Percentiles rank a stretch among this genome's conserved stretches.
These are phyloP conservation scores for Pyrenochaeta sp. DNA, from an alignment of 2,329 filamentous ascomycete species.

Conservation along the genomic window DNA sequence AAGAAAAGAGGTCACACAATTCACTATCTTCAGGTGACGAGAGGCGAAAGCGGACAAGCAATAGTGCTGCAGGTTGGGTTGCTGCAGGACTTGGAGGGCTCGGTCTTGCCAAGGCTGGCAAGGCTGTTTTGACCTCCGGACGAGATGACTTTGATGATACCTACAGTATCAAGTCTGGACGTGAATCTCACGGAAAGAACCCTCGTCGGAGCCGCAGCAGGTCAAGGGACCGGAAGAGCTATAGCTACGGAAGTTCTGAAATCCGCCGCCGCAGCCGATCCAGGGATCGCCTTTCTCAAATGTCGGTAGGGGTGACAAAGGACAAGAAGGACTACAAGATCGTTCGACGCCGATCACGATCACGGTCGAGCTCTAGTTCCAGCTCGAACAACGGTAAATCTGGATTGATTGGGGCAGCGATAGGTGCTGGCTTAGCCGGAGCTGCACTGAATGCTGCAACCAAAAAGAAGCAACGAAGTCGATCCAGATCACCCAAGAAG, in stretches of 20 bases:
- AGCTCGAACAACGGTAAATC: constrained; percentile 43
- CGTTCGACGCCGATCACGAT: constrained; percentile 33
- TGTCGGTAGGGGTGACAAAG: constrained; percentile 43
- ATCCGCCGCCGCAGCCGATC: constrained; percentile 49
- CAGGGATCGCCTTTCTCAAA: constrained; percentile 41
- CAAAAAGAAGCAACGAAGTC: constrained; percentile 42
- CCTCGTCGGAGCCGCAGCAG: constrained; percentile 45
- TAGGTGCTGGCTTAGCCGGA: constrained; percentile 49
- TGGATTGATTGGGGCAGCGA: constrained; percentile 45
- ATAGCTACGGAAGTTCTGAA: constrained; percentile 54
- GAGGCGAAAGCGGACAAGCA: constrained; percentile 52
- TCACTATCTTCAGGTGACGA: constrained; percentile 44
- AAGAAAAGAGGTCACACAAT: constrained; percentile 39
- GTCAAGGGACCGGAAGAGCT: constrained; percentile 52
- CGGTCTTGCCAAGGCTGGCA: constrained; percentile 60
- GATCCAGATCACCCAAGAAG: constrained; percentile 46
- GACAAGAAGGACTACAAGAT: constrained; percentile 47
- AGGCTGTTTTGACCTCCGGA: constrained; percentile 59
- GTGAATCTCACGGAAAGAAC: constrained; percentile 40
- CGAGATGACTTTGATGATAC: constrained; percentile 66
- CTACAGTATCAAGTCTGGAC: constrained; percentile 65
- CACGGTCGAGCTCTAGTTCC: constrained; percentile 54
- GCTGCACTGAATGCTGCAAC: constrained; percentile 46
- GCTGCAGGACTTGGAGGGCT: constrained; percentile 63
- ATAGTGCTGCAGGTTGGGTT: constrained; percentile 58